Evolutionary conservation across 1,284 basidiomycete species (phyloP), one percentile per base, ranked within the genome.

Genomic region (Stygiomarasmius scandens): DNA sequence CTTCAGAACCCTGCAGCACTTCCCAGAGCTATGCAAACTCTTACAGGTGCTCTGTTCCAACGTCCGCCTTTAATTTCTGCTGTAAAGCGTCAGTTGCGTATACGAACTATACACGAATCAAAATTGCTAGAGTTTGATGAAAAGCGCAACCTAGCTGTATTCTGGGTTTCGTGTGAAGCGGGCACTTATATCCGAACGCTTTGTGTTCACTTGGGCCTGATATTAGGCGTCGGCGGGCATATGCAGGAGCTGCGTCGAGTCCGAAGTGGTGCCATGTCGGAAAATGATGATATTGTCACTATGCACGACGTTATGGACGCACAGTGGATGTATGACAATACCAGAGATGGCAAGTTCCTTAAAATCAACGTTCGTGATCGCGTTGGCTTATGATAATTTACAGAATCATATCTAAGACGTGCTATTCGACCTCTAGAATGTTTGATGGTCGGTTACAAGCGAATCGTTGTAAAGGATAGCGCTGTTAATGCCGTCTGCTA

Each of bases 231-330:
- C 48, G 97, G 97, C 41, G 97, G 95, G 29, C 97, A 99, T 77
- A 99, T 99, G 97, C 96, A 99, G 78, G 97, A 99, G 74, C 84
- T 99, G 55, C 83, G 97, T 66, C 82, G 97, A 70, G 96, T 99
- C 9, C 83, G 97, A 63, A 94, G 91, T 71, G 97, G 97, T 72
- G 96, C 96, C 49, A 90, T 98, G 80, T 92, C 91, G 56, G 97
- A 99, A 77, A 95, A 94, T 73, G 97, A 99, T 74, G 94, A 95
- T 69, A 96, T 99, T 68, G 97, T 99, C 59, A 97, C 97, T 32
- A 99, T 99, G 97, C 97, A 99, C 77, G 97, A 99, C 73, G 96
- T 99, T 32, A 78, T 99, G 75, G 97, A 99, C 73, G 97, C 97
- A 10, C 97, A 99, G 71, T 99, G 96, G 96, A 77, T 92, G 69